Evolutionary conservation across 2,329 filamentous ascomycete genomes (phyloP), one percentile per base, ranked within the genome.

Genomic region (Fusarium sp.): DNA sequence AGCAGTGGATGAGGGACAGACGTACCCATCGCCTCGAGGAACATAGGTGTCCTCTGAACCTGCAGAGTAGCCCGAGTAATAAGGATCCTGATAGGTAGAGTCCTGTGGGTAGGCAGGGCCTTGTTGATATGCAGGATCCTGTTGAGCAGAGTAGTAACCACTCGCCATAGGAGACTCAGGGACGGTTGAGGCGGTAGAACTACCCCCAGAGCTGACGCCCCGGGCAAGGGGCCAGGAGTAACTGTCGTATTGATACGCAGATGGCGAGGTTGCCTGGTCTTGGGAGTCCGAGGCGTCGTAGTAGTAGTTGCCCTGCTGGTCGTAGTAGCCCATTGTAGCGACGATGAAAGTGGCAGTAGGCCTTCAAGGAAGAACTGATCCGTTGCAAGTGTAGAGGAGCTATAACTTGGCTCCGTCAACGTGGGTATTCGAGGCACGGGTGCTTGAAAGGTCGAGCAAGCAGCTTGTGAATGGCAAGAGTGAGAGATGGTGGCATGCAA

Each of bases 191-290:
- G 71, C 61, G 57, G 75, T 76, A 16, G 81, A 79, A 61, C 78
- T 80, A 11, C 78, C 79, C 9, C 80, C 77, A 6, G 81, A 82
- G 71, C 81, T 82, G 4, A 59, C 68, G 64, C 79, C 76, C 54
- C 79, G 75, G 18, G 73, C 72, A 39, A 82, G 71, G 27, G 79
- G 76, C 39, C 79, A 70, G 18, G 80, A 80, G 50, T 77, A 75
- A 57, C 76, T 73, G 11, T 76, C 60, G 14, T 64, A 61, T n/a
- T 64, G 62, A 50, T 77, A 75, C 37, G 66, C 71, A 9, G 61
- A 39, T 43, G 74, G 73, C 6, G 77, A 79, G 13, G 65, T 62
- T 14, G 61, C 68, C 10, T 78, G 68, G 6, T 76, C 75, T 33
- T 68, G 73, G 24, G 76, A 70, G 7, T 77, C 75, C 6, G 72